A percentile compares a stretch with the other conserved stretches of the same genome.
These are phyloP conservation scores for Coniophora puteana DNA, from an alignment of 1,284 basidiomycete genomes.

Conservation along the genomic window DNA sequence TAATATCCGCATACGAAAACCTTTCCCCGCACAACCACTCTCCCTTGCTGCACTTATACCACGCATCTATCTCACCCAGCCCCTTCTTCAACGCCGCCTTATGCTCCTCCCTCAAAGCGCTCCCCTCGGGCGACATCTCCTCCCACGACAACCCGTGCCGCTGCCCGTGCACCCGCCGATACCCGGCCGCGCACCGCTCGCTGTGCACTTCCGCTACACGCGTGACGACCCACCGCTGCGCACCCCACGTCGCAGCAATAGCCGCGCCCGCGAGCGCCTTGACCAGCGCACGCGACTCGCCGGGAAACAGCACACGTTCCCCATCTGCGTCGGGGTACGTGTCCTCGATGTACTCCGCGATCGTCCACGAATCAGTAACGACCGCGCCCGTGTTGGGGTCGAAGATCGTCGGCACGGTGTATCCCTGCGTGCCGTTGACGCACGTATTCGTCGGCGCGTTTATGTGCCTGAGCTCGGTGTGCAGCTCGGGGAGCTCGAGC, in stretches of 20 bases:
- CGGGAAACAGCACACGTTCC: no score
- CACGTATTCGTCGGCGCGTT: constrained; percentile 20
- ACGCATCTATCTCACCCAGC: constrained; percentile 10
- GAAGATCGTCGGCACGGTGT: constrained; percentile 32
- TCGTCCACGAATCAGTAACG: constrained; percentile 33
- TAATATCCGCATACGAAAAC: constrained; percentile 28
- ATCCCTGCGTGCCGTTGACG: constrained; percentile 11
- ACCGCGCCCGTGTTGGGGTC: constrained; percentile 28
- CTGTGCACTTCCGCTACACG: constrained; percentile 16
- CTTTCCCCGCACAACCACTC: constrained; percentile 23
- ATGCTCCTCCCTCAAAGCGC: constrained; percentile 19
- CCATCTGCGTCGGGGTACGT: constrained; percentile 38
- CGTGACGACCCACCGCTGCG: constrained; percentile 8
- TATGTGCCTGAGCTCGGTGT: constrained; percentile 20
- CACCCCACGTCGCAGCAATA: constrained; percentile 1
- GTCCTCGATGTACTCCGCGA: constrained; percentile 41
- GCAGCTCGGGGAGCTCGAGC: constrained; percentile 28
- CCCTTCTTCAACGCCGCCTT: constrained; percentile 16
- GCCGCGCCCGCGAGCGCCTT: constrained; percentile 22
- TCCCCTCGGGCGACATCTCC: constrained; percentile 22
- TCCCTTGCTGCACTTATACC: constrained; percentile 15
- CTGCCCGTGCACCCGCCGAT: constrained; percentile 5
- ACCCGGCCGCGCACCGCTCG: constrained; percentile 15
- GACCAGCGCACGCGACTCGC: constrained; percentile 28
- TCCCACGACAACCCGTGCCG: constrained; percentile 6